A percentile compares a stretch with the other conserved stretches of the same genome.
Evolutionary conservation across 2,329 filamentous ascomycete species (phyloP).

Genomic region (Dissoconium aciculare): DNA sequence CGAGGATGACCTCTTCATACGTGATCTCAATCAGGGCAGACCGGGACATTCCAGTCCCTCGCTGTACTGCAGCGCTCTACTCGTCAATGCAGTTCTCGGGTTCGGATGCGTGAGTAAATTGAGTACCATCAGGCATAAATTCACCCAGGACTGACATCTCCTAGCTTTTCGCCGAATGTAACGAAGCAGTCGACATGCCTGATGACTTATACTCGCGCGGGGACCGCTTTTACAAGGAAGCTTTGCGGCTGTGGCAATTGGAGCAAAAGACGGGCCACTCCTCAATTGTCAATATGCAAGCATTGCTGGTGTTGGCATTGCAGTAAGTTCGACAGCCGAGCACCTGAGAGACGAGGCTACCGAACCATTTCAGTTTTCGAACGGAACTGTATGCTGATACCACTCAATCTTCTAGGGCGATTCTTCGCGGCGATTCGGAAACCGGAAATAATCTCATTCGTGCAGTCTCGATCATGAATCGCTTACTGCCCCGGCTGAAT

Average conservation of each 20-base stretch:
- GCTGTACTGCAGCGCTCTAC: constrained; percentile 23
- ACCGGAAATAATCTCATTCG: too few species aligned
- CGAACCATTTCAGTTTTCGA: too few species aligned
- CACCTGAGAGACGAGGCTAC: too few species aligned
- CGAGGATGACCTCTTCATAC: constrained; percentile 23
- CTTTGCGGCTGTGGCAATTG: constrained; percentile 5
- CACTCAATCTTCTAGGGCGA: too few species aligned
- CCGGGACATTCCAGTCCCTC: constrained; percentile 6
- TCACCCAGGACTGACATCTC: too few species aligned
- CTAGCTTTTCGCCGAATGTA: constrained; percentile 6
- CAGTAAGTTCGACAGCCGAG: constrained; percentile 1
- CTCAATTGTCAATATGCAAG: background rate
- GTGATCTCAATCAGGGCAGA: constrained; percentile 23
- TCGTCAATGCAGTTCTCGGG: constrained; percentile 23
- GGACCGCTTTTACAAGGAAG: constrained; percentile 7
- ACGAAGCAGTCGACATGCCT: constrained; percentile 3
- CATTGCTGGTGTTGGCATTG: background rate
- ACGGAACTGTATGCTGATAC: too few species aligned
- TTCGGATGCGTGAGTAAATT: background rate
- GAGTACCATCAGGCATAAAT: too few species aligned
- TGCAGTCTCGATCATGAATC: background rate
- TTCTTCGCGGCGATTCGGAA: too few species aligned
- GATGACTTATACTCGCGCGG: constrained; percentile 7
- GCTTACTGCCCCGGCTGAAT: background rate
- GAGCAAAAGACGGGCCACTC: constrained; percentile 4